These are phyloP conservation scores for Botryotinia calthae DNA, from an alignment of 2,329 filamentous ascomycete species.

Conservation along the genomic window DNA sequence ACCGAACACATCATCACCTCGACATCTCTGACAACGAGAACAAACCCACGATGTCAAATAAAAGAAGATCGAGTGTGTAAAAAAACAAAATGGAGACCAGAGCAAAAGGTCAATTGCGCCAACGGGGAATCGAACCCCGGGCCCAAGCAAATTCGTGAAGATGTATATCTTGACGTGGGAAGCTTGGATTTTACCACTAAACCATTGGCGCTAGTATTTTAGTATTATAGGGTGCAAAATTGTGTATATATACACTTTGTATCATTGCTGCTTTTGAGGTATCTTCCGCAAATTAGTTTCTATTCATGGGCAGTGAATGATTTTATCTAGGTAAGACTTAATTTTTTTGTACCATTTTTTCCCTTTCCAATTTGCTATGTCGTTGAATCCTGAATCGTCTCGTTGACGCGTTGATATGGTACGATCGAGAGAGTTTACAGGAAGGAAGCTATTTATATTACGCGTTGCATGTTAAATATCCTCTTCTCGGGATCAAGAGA, in stretches of 20 bases:
- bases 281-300: not conserved
- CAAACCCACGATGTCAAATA: not conserved
- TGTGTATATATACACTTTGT: not conserved
- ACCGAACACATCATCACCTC: not conserved
- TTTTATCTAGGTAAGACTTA: no score
- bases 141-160: not conserved
- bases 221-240: fast-evolving
- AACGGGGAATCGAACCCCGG: slow-evolving; percentile 13
- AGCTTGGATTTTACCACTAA: slow-evolving; percentile 16
- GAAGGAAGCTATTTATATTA: not conserved
- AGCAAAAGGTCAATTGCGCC: fast-evolving
- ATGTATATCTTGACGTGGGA: not conserved
- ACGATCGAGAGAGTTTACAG: not conserved
- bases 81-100: not conserved
- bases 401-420: not conserved
- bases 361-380: not conserved
- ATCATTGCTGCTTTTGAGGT: not conserved
- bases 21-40: not conserved
- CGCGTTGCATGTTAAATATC: not conserved
- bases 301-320: not conserved
- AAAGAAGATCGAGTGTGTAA: not conserved
- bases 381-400: not conserved
- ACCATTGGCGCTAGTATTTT: slow-evolving; percentile 1
- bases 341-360: fast-evolving
- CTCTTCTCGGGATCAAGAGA: not conserved